Conservation (phyloP, 495 filamentous ascomycete species). For the Xylaria venustula region DNA sequence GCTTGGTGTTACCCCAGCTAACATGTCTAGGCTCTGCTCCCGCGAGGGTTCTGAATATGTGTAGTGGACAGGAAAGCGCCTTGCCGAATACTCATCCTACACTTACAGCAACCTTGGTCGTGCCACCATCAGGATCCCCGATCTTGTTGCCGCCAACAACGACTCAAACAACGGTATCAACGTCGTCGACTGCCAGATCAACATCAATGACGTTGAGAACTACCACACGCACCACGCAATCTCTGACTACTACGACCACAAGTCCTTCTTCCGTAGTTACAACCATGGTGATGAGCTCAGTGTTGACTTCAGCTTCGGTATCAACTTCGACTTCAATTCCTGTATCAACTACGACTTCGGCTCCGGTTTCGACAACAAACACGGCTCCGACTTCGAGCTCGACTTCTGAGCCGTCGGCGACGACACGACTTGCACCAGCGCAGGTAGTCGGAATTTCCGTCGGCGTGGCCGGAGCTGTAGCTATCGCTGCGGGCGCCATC, state of each 20-base stretch:
- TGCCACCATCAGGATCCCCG: constrained; percentile 27
- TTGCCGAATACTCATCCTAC: constrained; percentile 58
- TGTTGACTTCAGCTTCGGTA: constrained; percentile 10
- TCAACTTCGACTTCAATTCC: constrained; percentile 1
- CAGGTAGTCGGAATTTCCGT: constrained; percentile 50
- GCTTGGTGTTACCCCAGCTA: constrained; percentile 12
- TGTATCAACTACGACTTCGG: constrained; percentile 11
- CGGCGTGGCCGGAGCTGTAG: constrained; percentile 39
- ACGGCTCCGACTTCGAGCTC: constrained; percentile 5
- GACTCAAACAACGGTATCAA: constrained; percentile 6
- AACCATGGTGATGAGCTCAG: constrained; percentile 8
- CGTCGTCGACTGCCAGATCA: constrained; percentile 10
- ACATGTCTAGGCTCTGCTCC: constrained; percentile 30
- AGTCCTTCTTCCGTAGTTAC: constrained; percentile 14
- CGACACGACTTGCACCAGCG: constrained; percentile 26
- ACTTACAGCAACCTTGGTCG: constrained; percentile 58
- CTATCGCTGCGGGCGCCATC: constrained; percentile 39
- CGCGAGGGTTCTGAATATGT: constrained; percentile 56
- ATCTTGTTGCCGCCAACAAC: constrained; percentile 21
- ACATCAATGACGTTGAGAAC: constrained; percentile 15
- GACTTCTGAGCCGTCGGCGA: constrained; percentile 5
- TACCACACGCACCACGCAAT: constrained; percentile 12
- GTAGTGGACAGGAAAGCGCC: constrained; percentile 50
- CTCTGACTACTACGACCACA: constrained; percentile 10
- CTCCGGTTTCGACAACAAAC: constrained; percentile 1